These are phyloP conservation scores for Aspergillus costaricaensis DNA, from an alignment of 2,329 filamentous ascomycete species.

Conservation along the genomic window DNA sequence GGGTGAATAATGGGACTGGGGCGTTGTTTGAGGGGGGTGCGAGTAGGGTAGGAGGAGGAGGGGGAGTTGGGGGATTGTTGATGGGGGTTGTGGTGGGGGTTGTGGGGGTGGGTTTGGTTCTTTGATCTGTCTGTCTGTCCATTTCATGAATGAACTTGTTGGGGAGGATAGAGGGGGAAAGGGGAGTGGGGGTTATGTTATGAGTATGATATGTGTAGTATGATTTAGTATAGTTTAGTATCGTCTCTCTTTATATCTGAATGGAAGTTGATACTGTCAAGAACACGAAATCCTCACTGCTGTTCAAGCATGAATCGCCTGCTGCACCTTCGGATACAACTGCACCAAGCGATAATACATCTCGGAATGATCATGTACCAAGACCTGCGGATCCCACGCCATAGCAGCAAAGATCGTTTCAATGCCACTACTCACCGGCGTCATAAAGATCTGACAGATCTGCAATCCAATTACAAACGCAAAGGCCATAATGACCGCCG, in stretches of 20 bases:
- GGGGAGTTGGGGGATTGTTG: neutral
- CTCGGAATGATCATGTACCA: conserved; percentile 79
- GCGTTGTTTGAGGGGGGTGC: neutral
- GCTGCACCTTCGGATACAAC: conserved; percentile 81
- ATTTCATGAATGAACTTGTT: neutral
- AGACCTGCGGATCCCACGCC: conserved; percentile 65
- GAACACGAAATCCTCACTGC: too few relatives aligned
- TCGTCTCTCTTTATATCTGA: too few relatives aligned
- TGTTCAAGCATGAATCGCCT: conserved; percentile 67
- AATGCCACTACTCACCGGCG: conserved; percentile 82
- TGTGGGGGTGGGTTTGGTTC: neutral
- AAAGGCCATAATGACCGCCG: conserved; percentile 77
- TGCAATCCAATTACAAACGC: conserved; percentile 88
- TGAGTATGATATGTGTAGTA: too few relatives aligned
- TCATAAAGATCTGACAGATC: conserved; percentile 86
- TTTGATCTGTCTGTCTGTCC: neutral
- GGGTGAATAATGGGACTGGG: neutral
- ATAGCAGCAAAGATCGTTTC: conserved; percentile 87
- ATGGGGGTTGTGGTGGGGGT: neutral
- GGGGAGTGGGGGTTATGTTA: too few relatives aligned
- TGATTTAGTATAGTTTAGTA: too few relatives aligned
- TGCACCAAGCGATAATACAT: conserved; percentile 76
- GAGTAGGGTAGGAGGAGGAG: neutral
- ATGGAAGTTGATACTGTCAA: too few relatives aligned
- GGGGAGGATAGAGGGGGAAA: too few relatives aligned